phyloP scores from a whole-genome alignment of 1,284 basidiomycete species.

The Lignosus rhinocerotis region DNA sequence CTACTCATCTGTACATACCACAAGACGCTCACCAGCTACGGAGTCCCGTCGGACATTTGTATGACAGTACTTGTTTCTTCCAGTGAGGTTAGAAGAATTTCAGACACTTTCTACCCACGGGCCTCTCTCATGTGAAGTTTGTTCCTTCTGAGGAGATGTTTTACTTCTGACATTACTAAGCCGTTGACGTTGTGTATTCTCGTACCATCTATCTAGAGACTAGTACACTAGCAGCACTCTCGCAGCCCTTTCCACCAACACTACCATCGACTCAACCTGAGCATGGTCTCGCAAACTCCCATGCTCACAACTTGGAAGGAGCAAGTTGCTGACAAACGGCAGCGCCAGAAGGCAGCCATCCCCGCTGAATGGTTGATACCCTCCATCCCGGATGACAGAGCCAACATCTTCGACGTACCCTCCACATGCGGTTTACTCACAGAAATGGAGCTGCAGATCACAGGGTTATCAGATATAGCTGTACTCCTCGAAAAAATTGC shows the following conservation, averaged over 20 bases:
- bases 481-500: constrained; percentile 42
- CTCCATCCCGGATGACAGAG: constrained; percentile 22
- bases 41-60: background rate
- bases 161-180: background rate
- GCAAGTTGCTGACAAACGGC: constrained; percentile 36
- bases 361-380: constrained; percentile 50
- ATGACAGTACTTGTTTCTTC: too few relatives aligned
- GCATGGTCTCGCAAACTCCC: constrained; percentile 1
- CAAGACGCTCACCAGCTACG: background rate
- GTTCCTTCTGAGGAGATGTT: background rate
- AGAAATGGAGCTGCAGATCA: constrained; percentile 37
- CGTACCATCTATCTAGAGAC: background rate
- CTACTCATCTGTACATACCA: too few relatives aligned
- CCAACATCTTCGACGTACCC: constrained; percentile 44
- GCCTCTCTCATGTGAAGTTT: background rate
- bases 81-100: too few relatives aligned
- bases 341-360: constrained; percentile 44
- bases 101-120: background rate
- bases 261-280: background rate
- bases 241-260: background rate
- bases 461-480: constrained; percentile 19
- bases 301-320: constrained; percentile 13
- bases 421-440: constrained; percentile 45
- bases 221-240: too few relatives aligned
- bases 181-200: background rate